Evolutionary conservation across 2,329 filamentous ascomycete species (phyloP), one percentile per base, ranked within the genome.

Genomic region (Allantophomopsis lycopodina): DNA sequence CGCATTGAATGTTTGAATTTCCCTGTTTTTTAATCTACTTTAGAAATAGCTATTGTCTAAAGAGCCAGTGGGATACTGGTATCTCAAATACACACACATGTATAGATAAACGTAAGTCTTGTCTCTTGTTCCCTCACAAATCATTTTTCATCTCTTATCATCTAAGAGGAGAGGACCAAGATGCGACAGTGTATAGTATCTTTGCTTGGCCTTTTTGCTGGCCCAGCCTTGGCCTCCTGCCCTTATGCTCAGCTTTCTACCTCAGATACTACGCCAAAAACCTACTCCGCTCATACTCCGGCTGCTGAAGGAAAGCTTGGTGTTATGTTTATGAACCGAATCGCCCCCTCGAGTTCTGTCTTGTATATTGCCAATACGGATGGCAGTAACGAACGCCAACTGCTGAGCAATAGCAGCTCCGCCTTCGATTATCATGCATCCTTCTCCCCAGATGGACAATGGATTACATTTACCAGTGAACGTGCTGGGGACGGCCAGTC

Each of bases 381-480:
- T 40, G 61, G 61, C 15, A 60, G 47, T 38, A 55, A 62, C 40
- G 60, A 59, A 38, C 53, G 49, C 4, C 43, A 52, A 14, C 46
- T 65, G 5, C 42, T 64, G 31, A 42, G 47, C 6, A 41, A 57
- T 15, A 49, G 46, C 21, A 40, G 46, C 8, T 38, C 52, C 3
- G 28, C 45, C 6, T 63, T 57, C 42, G 61, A 64, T 18, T 64
- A 61, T 41, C 62, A 64, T 37, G 58, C 54, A 7, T 48, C 46
- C 4, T 64, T 57, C 40, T 62, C 60, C 1, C 50, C 56, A 0
- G 60, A 62, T 36, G 57, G 59, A 5, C 34, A 62, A 44, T 61
- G 56, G 54, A 55, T 64, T 33, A 53, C 52, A 3, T 64, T 64
- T 43, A 65, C 59, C 2, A 55, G 49, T 14, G 60, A 64, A 47